phyloP scores from a whole-genome alignment of 495 filamentous ascomycete species.

The Lasiosphaeria hispida region DNA sequence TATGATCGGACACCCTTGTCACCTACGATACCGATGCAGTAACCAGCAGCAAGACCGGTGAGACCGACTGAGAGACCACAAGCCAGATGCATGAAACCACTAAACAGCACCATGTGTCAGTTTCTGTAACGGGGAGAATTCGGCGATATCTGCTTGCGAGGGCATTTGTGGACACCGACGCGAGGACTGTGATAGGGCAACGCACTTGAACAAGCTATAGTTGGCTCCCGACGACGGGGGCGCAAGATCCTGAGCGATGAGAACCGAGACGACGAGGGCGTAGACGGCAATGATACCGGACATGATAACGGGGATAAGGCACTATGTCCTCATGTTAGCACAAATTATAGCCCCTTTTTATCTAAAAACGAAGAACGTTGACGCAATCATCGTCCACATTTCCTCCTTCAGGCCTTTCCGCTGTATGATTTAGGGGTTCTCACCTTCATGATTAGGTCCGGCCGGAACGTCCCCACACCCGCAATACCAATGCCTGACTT shows the following conservation, averaged over 20 bases:
- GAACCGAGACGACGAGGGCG: slow-evolving; percentile 89
- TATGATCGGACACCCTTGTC: slow-evolving; percentile 91
- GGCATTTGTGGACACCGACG: no score
- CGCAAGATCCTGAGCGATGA: slow-evolving; percentile 81
- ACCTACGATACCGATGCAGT: slow-evolving; percentile 93
- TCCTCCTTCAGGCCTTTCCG: not conserved
- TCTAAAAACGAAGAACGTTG: no score
- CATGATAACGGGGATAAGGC: slow-evolving; percentile 96
- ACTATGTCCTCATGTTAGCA: slow-evolving; percentile 46
- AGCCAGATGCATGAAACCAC: slow-evolving; percentile 88
- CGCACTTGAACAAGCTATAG: slow-evolving; percentile 83
- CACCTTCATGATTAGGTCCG: slow-evolving; percentile 98
- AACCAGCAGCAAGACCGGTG: slow-evolving; percentile 91
- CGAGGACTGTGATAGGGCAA: slow-evolving; percentile 2
- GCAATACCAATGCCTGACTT: slow-evolving; percentile 97
- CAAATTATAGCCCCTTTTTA: no score
- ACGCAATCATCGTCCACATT: not conserved
- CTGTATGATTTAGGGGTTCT: not conserved
- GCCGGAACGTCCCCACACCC: slow-evolving; percentile 86
- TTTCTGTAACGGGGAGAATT: not conserved
- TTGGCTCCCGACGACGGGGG: slow-evolving; percentile 55
- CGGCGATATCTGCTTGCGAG: not conserved
- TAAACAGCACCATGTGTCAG: slow-evolving; percentile 23
- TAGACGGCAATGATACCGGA: slow-evolving; percentile 99
- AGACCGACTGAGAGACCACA: slow-evolving; percentile 90